A percentile compares a stretch with the other conserved stretches of the same genome.
Evolutionary conservation across 805 yeast genomes (phyloP).

Genomic region (Ogataea trehalophila): DNA sequence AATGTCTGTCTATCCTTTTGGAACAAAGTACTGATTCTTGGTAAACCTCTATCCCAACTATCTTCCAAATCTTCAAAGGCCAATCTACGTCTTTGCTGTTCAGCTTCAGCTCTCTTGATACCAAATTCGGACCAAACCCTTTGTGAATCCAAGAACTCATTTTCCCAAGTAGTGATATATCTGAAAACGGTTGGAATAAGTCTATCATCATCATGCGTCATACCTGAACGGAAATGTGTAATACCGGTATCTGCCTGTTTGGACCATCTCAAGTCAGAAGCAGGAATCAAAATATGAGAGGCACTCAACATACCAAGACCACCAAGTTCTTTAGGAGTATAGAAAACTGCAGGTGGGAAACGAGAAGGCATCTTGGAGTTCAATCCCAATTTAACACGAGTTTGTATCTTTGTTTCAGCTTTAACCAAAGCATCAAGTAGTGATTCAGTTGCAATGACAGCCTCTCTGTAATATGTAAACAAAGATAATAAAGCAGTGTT

Average conservation of each 20-base stretch:
- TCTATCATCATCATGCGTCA: constrained; percentile 76
- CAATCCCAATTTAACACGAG: constrained; percentile 87
- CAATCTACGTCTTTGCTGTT: constrained; percentile 75
- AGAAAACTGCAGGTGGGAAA: constrained; percentile 97
- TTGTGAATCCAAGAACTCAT: constrained; percentile 89
- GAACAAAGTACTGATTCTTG: constrained; percentile 90
- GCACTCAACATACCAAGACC: constrained; percentile 98
- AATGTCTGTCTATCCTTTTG: constrained; percentile 93
- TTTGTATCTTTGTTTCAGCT: constrained; percentile 90
- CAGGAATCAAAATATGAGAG: constrained; percentile 90
- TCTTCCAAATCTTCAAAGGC: constrained; percentile 92
- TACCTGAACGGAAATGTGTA: constrained; percentile 90
- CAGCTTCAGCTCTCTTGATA: constrained; percentile 79
- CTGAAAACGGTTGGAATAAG: constrained; percentile 90
- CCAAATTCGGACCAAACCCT: constrained; percentile 98
- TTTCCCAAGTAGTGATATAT: constrained; percentile 93
- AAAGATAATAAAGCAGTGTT: constrained; percentile 84
- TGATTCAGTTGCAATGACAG: constrained; percentile 76
- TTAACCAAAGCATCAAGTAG: constrained; percentile 79
- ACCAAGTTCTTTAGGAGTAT: constrained; percentile 95
- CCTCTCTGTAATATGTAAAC: constrained; percentile 90
- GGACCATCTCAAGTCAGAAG: constrained; percentile 88
- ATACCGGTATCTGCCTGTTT: constrained; percentile 92
- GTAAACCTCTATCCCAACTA: constrained; percentile 95
- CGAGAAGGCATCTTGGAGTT: constrained; percentile 98